phyloP scores from a whole-genome alignment of 495 filamentous ascomycete genomes.

The Annulohypoxylon maeteangense region DNA sequence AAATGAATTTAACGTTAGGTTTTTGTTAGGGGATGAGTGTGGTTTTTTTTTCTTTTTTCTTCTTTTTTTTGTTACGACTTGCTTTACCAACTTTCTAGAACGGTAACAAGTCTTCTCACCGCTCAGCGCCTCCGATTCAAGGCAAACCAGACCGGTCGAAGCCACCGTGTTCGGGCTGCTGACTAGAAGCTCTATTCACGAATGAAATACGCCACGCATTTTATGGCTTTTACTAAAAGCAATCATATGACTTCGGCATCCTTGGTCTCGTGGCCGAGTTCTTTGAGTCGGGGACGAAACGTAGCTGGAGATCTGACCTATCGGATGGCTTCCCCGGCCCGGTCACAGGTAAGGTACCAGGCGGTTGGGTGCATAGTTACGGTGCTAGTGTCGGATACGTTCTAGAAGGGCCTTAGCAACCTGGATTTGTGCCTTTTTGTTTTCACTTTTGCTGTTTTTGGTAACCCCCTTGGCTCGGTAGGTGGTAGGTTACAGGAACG shows the following conservation, averaged over 20 bases:
- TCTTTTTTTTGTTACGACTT: neutral
- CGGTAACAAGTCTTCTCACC: conserved; percentile 13
- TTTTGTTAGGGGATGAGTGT: neutral
- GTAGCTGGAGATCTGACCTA: conserved; percentile 15
- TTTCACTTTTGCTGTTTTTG: neutral
- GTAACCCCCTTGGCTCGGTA: neutral
- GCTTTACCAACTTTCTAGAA: conserved; percentile 5
- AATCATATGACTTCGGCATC: conserved; percentile 29
- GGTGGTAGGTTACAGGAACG: neutral
- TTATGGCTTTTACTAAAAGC: conserved; percentile 3
- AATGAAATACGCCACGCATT: conserved; percentile 16
- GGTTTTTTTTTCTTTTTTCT: no score
- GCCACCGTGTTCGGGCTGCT: conserved; percentile 21
- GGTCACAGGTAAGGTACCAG: conserved; percentile 30
- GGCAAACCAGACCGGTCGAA: neutral
- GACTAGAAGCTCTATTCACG: neutral
- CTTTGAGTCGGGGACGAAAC: conserved; percentile 11
- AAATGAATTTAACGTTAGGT: conserved; percentile 5
- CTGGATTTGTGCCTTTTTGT: neutral
- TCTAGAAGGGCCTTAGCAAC: conserved; percentile 10
- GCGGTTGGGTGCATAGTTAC: conserved; percentile 30
- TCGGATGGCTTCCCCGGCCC: conserved; percentile 24
- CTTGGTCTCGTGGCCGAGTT: conserved; percentile 26
- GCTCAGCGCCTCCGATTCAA: conserved; percentile 9
- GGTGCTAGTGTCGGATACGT: conserved; percentile 13